These are phyloP conservation scores for Xylariaceae sp. DNA, from an alignment of 2,329 filamentous ascomycete species.

Conservation along the genomic window DNA sequence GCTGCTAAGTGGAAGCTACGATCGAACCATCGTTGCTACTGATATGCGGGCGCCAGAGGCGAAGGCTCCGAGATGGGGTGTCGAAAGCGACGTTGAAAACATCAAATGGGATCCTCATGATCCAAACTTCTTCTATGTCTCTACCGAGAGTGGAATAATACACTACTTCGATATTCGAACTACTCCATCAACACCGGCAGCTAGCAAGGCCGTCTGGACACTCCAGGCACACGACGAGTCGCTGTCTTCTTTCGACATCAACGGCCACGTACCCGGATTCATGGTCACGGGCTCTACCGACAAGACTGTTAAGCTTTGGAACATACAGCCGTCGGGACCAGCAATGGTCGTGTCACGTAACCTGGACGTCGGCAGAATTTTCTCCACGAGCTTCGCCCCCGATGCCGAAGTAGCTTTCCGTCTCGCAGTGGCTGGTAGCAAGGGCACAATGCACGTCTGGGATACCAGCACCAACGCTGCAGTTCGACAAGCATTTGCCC, in stretches of 20 bases:
- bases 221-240: constrained; percentile 93
- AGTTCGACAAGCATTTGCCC: constrained; percentile 78
- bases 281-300: constrained; percentile 91
- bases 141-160: constrained; percentile 84
- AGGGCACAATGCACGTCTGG: constrained; percentile 89
- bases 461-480: constrained; percentile 90
- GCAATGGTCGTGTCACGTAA: constrained; percentile 89
- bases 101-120: constrained; percentile 92
- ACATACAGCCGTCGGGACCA: constrained; percentile 72
- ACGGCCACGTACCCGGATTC: constrained; percentile 82
- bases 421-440: constrained; percentile 88
- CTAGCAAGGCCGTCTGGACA: constrained; percentile 85
- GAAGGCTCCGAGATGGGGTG: constrained; percentile 77
- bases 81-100: constrained; percentile 91
- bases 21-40: constrained; percentile 86
- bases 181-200: constrained; percentile 63
- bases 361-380: constrained; percentile 90
- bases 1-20: constrained; percentile 88
- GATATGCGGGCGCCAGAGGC: constrained; percentile 93
- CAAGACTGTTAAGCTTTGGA: constrained; percentile 96
- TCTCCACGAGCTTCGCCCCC: constrained; percentile 83
- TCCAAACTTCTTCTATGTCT: constrained; percentile 88
- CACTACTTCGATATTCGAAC: constrained; percentile 87
- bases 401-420: constrained; percentile 88
- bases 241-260: constrained; percentile 88